Percentiles rank a stretch among this genome's conserved stretches.
Evolutionary conservation across 352 stramenopile species (phyloP).

Genomic region (Globisporangium ultimum): DNA sequence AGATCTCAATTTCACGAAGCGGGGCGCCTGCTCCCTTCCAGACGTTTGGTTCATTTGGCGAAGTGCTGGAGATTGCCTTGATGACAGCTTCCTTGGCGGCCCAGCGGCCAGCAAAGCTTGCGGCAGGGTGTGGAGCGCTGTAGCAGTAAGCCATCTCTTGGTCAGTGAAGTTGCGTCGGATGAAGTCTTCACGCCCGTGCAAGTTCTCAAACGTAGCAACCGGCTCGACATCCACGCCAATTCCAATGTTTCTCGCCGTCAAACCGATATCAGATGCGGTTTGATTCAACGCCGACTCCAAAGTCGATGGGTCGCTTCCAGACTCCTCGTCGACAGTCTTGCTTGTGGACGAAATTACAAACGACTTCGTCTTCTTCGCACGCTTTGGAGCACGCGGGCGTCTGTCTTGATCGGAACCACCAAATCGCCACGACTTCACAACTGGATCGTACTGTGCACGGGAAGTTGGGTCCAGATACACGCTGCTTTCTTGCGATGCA

Average conservation of each 20-base stretch:
- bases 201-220: constrained; percentile 82
- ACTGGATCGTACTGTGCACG: constrained; percentile 71
- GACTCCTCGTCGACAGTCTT: background rate
- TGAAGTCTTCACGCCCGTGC: constrained; percentile 75
- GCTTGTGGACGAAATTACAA: background rate
- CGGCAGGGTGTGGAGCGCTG: constrained; percentile 67
- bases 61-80: constrained; percentile 85
- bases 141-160: constrained; percentile 86
- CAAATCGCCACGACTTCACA: constrained; percentile 74
- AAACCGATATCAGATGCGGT: constrained; percentile 48
- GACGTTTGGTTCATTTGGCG: constrained; percentile 57
- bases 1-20: constrained; percentile 85
- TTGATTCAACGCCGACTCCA: constrained; percentile 58
- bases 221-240: constrained; percentile 83
- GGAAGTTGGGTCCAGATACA: constrained; percentile 83
- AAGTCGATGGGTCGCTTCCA: constrained; percentile 30
- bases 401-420: constrained; percentile 27
- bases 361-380: constrained; percentile 5
- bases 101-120: constrained; percentile 86
- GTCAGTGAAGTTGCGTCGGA: constrained; percentile 87
- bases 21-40: constrained; percentile 73
- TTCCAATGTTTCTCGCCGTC: constrained; percentile 40
- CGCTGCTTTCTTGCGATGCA: constrained; percentile 69
- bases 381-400: constrained; percentile 42
- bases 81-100: constrained; percentile 89